A percentile compares a stretch with the other conserved stretches of the same genome.
Conservation (phyloP, 768 basidiomycete species). For the Lentinula guzmanii region DNA sequence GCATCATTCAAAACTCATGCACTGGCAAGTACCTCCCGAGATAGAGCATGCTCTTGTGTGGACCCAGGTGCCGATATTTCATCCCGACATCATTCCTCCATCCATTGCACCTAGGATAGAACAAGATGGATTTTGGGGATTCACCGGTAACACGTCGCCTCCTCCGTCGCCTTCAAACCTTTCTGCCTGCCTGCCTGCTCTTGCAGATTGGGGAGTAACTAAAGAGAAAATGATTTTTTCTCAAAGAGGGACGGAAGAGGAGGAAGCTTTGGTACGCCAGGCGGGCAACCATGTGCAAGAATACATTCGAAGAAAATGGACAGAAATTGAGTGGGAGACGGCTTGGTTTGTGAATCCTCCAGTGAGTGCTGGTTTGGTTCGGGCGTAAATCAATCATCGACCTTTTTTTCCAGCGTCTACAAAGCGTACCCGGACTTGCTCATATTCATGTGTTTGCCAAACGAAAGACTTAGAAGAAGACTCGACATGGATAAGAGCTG, state of each 20-base stretch:
- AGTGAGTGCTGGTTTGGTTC: constrained; percentile 33
- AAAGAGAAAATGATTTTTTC: constrained; percentile 54
- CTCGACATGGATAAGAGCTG: background rate
- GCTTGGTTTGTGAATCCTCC: constrained; percentile 91
- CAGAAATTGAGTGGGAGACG: constrained; percentile 75
- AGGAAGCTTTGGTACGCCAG: constrained; percentile 41
- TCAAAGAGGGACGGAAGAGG: constrained; percentile 41
- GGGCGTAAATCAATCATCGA: background rate
- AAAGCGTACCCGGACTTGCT: constrained; percentile 75
- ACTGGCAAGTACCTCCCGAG: constrained; percentile 50
- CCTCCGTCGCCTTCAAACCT: constrained; percentile 58
- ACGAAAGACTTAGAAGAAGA: constrained; percentile 26
- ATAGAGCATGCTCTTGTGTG: constrained; percentile 75
- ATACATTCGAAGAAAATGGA: constrained; percentile 66
- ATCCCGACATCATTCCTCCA: constrained; percentile 45
- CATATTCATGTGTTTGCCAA: constrained; percentile 87
- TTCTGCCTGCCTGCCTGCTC: constrained; percentile 49
- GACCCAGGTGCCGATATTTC: constrained; percentile 70
- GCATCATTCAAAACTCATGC: background rate
- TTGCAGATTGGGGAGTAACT: constrained; percentile 69
- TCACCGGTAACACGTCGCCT: constrained; percentile 55
- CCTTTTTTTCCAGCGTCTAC: constrained; percentile 49
- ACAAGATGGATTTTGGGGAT: constrained; percentile 79
- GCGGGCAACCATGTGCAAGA: constrained; percentile 54
- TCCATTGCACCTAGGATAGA: constrained; percentile 51